Evolutionary conservation across 2,329 filamentous ascomycete genomes (phyloP), one percentile per base, ranked within the genome.

Genomic region (Orbilia javanica): DNA sequence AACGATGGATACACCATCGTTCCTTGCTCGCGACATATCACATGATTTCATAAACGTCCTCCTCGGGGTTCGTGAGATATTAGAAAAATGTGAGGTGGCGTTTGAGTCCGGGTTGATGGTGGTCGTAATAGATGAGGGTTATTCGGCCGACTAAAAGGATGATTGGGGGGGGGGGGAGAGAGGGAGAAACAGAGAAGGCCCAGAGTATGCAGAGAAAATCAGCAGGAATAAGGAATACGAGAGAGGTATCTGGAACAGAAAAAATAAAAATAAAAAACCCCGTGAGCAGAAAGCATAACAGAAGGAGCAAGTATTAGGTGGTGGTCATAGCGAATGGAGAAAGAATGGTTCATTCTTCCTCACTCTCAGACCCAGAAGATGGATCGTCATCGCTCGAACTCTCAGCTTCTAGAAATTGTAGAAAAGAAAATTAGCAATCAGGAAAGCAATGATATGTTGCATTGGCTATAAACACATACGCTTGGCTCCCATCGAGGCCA

Each of bases 361-460:
- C 81, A 67, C 81, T 82, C 64, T 82, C 81, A 29, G 81, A 82
- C 46, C 80, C 80, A 18, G 81, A 82, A 29, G 81, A 82, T 62
- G 81, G 81, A 52, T 82, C 81, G 55, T 82, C 81, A 66, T 79
- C 75, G 48, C 75, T 79, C 4, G 75, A 79, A 25, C 75, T 79
- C 34, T 79, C 75, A 34, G 62, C 75, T 62, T 65, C 62, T 74
- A 57, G 34, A 63, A 42, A 18, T 29, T 20, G 15, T 8, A 15
- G 13, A 57, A 34, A n/a, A 20, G 39, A 48, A 46, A 20, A 50
- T 79, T 70, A 73, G 69, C 31, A 67, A 68, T 60, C 46, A 11
- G 29, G 31, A 68, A 62, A 15, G 20, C 31, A 13, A 27, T 46
- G 20, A 39, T 4, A 2, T 25, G 46, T 7, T 44, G 4, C 8